A percentile compares a stretch with the other conserved stretches of the same genome.
These are phyloP conservation scores for Plenodomus biglobosus DNA, from an alignment of 2,329 filamentous ascomycete genomes.

Conservation along the genomic window DNA sequence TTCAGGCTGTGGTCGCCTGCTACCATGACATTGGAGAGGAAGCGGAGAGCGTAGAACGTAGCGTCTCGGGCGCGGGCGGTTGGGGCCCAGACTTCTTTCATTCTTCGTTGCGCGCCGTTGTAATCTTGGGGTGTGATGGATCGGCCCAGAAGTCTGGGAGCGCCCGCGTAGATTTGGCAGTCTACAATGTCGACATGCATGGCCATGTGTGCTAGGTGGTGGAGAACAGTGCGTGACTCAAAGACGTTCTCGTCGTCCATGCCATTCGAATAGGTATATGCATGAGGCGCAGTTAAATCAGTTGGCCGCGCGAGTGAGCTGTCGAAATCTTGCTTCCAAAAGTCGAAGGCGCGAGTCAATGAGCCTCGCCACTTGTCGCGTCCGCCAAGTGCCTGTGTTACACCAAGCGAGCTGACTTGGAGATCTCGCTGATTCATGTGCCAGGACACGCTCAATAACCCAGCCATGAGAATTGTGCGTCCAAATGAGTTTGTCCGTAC, in stretches of 20 bases:
- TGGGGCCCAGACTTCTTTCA: conserved; percentile 87
- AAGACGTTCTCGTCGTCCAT: conserved; percentile 70
- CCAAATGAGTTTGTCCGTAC: conserved; percentile 94
- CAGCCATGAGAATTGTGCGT: conserved; percentile 90
- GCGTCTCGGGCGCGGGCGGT: conserved; percentile 87
- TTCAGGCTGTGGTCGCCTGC: conserved; percentile 53
- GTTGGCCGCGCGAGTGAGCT: conserved; percentile 67
- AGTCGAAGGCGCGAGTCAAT: conserved; percentile 84
- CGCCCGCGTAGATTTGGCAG: conserved; percentile 91
- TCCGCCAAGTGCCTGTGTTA: conserved; percentile 76
- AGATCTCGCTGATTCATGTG: conserved; percentile 97
- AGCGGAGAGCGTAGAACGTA: conserved; percentile 87
- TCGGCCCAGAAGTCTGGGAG: conserved; percentile 79
- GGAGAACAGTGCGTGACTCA: conserved; percentile 83
- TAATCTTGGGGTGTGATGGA: conserved; percentile 83
- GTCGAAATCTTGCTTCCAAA: conserved; percentile 92
- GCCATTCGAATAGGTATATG: conserved; percentile 36
- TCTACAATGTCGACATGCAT: conserved; percentile 98
- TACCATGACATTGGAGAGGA: conserved; percentile 80
- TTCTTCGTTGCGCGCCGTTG: conserved; percentile 73
- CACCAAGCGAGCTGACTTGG: conserved; percentile 84
- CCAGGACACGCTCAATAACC: conserved; percentile 90
- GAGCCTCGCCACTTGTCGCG: conserved; percentile 89
- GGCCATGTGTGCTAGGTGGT: conserved; percentile 94
- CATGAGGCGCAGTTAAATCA: conserved; percentile 31